These are phyloP conservation scores for Pochonia chlamydosporia DNA, from an alignment of 2,329 filamentous ascomycete genomes.

Conservation along the genomic window DNA sequence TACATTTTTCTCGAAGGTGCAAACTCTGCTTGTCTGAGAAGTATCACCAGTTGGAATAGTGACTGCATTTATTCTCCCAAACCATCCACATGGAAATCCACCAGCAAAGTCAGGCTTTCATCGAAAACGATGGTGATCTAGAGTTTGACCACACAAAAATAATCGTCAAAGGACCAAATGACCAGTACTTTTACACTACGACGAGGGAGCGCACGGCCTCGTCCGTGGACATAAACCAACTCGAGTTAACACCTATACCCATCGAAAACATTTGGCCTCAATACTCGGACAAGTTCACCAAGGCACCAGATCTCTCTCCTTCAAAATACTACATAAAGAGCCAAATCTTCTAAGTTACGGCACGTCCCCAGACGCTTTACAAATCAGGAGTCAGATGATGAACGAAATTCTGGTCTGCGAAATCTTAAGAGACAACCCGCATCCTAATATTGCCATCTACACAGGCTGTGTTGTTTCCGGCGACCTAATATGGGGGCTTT, in stretches of 20 bases:
- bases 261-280: conserved; percentile 2
- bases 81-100: conserved; percentile 4
- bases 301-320: neutral
- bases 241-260: neutral
- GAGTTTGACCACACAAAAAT: conserved; percentile 5
- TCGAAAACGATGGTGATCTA: conserved; percentile 3
- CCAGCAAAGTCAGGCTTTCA: conserved; percentile 3
- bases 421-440: conserved; percentile 11
- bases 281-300: conserved; percentile 1
- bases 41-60: too few relatives aligned
- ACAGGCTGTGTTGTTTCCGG: conserved; percentile 11
- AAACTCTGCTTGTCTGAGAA: too few relatives aligned
- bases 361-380: neutral
- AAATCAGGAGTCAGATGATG: conserved; percentile 2
- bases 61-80: too few relatives aligned
- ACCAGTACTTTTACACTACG: conserved; percentile 4
- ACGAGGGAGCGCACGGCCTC: conserved; percentile 1
- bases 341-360: neutral
- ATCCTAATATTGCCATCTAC: conserved; percentile 14
- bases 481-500: conserved; percentile 11
- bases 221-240: neutral
- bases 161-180: neutral
- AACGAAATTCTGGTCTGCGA: conserved; percentile 11
- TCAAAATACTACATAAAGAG: conserved; percentile 2
- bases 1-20: too few relatives aligned